Evolutionary conservation across 2,329 filamentous ascomycete species (phyloP).

Genomic region (Colletotrichum melonis): DNA sequence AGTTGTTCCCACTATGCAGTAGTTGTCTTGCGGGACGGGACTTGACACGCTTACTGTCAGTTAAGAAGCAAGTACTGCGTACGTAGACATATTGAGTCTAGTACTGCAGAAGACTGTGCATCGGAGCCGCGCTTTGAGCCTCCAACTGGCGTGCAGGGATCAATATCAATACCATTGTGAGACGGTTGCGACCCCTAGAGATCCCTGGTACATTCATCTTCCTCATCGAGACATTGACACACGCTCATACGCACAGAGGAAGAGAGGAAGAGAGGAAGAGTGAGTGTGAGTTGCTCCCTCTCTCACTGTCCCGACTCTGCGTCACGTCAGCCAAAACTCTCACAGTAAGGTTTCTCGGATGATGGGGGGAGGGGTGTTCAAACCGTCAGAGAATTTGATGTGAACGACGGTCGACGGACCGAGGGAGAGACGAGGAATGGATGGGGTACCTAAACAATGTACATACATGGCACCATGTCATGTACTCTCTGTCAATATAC

Average conservation of each 20-base stretch:
- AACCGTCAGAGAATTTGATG: no score
- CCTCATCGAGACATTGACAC: not conserved
- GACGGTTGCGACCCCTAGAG: conserved; percentile 24
- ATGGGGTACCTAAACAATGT: not conserved
- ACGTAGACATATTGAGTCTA: not conserved
- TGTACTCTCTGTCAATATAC: not conserved
- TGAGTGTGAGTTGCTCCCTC: not conserved
- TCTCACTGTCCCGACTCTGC: conserved; percentile 13
- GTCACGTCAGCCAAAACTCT: conserved; percentile 27
- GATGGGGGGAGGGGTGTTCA: not conserved
- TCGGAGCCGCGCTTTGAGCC: conserved; percentile 31
- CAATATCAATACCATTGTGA: conserved; percentile 34
- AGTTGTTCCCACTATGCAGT: not conserved
- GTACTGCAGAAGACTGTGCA: not conserved
- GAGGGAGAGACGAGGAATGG: not conserved
- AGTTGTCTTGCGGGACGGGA: not conserved
- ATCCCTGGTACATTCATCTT: conserved; percentile 8
- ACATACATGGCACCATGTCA: not conserved
- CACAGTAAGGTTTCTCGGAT: conserved; percentile 19
- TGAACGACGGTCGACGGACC: not conserved
- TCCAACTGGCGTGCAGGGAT: conserved; percentile 33
- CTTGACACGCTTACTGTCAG: no score
- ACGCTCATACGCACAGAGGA: no score
- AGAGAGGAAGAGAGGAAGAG: not conserved
- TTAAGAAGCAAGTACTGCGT: no score